phyloP scores from a whole-genome alignment of 73 alveolate genomes.

The Durusdinium trenchii region DNA sequence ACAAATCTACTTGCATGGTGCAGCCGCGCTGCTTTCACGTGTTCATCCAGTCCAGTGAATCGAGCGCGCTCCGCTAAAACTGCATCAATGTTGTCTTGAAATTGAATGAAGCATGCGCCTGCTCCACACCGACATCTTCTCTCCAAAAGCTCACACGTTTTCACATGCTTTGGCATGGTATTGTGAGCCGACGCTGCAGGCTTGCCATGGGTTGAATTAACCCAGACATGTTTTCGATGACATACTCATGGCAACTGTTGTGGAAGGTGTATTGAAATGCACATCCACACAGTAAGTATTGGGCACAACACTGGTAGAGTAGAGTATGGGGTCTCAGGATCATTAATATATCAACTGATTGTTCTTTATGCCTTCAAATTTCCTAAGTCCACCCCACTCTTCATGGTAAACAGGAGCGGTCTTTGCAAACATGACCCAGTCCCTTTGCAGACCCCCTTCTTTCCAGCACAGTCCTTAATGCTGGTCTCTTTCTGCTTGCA shows the following conservation, averaged over 20 bases:
- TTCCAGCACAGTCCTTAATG: background rate
- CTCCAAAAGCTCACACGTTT: background rate
- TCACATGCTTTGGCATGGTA: background rate
- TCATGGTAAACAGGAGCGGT: background rate
- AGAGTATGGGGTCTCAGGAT: background rate
- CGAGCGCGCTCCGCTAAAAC: background rate
- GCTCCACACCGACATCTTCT: background rate
- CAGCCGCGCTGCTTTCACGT: background rate
- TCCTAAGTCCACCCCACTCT: background rate
- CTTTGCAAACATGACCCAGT: background rate
- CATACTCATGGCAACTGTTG: background rate
- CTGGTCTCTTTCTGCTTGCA: slow-evolving; percentile 6
- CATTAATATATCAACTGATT: background rate
- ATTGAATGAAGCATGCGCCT: background rate
- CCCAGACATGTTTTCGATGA: background rate
- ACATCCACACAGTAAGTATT: background rate
- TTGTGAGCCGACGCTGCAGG: background rate
- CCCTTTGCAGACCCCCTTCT: background rate
- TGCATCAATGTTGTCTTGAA: background rate
- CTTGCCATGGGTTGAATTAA: background rate
- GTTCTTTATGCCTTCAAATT: background rate
- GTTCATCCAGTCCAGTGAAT: background rate
- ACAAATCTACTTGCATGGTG: background rate
- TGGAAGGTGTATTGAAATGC: background rate
- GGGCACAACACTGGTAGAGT: background rate